Percentiles rank a stretch among this genome's conserved stretches.
phyloP scores from a whole-genome alignment of 2,329 filamentous ascomycete genomes.

The Calonectria pseudoturangicola region DNA sequence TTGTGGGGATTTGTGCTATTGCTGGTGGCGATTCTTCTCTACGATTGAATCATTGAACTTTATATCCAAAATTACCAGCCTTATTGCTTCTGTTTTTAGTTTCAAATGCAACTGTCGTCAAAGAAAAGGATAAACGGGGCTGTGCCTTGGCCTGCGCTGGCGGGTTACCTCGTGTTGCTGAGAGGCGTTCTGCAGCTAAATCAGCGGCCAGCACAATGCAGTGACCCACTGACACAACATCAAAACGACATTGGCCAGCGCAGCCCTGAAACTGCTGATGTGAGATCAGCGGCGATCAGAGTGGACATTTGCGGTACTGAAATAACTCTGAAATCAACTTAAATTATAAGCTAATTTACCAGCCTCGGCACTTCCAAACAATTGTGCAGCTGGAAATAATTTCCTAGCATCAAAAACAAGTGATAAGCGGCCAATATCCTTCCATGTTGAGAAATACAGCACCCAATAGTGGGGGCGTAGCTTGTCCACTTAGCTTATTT shows the following conservation, averaged over 20 bases:
- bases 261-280: neutral
- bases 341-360: neutral
- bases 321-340: slow-evolving; percentile 11
- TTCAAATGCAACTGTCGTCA: too few species aligned
- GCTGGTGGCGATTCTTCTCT: neutral
- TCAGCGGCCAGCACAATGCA: neutral
- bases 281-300: slow-evolving; percentile 4
- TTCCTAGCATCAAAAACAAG: too few species aligned
- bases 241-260: neutral
- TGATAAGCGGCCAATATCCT: too few species aligned
- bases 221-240: neutral
- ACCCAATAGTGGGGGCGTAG: too few species aligned
- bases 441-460: too few species aligned
- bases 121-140: neutral
- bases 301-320: neutral
- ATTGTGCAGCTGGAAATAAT: too few species aligned
- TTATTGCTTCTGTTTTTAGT: neutral
- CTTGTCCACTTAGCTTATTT: too few species aligned
- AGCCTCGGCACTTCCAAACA: neutral
- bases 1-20: neutral
- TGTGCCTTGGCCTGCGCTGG: neutral
- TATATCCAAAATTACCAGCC: neutral
- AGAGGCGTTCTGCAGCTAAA: neutral
- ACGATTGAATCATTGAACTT: neutral
- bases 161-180: neutral